Evolutionary conservation across 768 basidiomycete species (phyloP).

Genomic region (Daedalea quercina): DNA sequence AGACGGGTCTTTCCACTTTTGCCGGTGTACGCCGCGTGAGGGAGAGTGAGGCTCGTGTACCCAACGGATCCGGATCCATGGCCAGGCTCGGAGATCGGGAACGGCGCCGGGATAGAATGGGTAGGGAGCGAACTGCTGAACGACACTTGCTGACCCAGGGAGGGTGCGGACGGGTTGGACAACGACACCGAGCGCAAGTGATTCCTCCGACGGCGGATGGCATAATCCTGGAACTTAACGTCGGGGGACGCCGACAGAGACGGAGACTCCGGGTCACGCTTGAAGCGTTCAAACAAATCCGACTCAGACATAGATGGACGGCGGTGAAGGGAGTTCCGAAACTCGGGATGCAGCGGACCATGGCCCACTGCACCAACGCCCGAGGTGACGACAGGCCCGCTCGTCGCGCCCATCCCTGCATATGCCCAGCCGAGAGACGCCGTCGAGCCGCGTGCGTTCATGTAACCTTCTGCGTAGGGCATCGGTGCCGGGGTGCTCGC

Average conservation of each 20-base stretch:
- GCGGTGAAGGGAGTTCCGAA: background rate
- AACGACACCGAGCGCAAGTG: conserved; percentile 4
- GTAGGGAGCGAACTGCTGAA: conserved; percentile 14
- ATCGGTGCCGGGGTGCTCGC: conserved; percentile 14
- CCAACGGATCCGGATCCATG: conserved; percentile 15
- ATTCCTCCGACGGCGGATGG: conserved; percentile 8
- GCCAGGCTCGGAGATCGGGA: conserved; percentile 15
- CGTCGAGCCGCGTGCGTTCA: background rate
- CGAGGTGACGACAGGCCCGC: background rate
- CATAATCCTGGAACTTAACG: conserved; percentile 18
- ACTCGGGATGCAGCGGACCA: background rate
- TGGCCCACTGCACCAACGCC: background rate
- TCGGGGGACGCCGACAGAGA: conserved; percentile 16
- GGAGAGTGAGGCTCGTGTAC: conserved; percentile 38
- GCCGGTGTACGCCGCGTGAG: conserved; percentile 37
- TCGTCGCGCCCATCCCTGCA: background rate
- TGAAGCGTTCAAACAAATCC: background rate
- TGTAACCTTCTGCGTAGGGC: background rate
- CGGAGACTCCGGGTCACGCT: conserved; percentile 6
- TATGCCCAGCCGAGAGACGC: background rate
- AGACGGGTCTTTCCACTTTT: conserved; percentile 28
- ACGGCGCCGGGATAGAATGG: conserved; percentile 25
- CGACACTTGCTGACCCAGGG: background rate
- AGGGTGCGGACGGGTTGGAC: background rate
- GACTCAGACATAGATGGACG: conserved; percentile 5